Evolutionary conservation across 805 yeast genomes (phyloP).

Genomic region (Yamadazyma endophytica): DNA sequence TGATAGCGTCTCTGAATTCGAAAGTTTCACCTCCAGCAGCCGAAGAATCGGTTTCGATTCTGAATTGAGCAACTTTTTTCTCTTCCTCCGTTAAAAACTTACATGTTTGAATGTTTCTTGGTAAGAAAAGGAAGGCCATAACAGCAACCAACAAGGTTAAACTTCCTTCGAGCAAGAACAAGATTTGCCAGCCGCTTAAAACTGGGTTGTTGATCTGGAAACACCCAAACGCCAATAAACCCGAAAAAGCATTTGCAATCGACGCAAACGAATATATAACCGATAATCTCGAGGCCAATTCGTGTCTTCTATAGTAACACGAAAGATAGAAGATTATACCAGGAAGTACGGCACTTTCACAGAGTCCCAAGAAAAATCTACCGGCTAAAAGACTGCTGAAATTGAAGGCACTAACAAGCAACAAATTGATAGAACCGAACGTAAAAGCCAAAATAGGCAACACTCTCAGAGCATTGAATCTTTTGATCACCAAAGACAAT

Average conservation of each 20-base stretch:
- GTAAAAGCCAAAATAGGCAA: slow-evolving; percentile 42
- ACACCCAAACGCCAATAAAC: slow-evolving; percentile 27
- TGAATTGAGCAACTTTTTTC: slow-evolving; percentile 29
- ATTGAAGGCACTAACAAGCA: slow-evolving; percentile 32
- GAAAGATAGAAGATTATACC: slow-evolving; percentile 35
- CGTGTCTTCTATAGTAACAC: slow-evolving; percentile 34
- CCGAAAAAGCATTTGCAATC: slow-evolving; percentile 35
- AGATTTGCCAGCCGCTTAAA: slow-evolving; percentile 45
- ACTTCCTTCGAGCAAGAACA: slow-evolving; percentile 44
- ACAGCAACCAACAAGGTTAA: slow-evolving; percentile 33
- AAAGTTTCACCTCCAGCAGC: slow-evolving; percentile 32
- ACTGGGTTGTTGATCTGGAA: slow-evolving; percentile 35
- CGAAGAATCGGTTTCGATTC: slow-evolving; percentile 44
- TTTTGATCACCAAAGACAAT: slow-evolving; percentile 35
- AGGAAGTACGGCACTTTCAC: slow-evolving; percentile 36
- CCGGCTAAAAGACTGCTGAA: slow-evolving; percentile 32
- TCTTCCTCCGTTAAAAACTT: slow-evolving; percentile 38
- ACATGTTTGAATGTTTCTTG: slow-evolving; percentile 32
- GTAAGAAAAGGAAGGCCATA: slow-evolving; percentile 29
- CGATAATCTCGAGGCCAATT: slow-evolving; percentile 31
- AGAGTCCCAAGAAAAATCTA: slow-evolving; percentile 34
- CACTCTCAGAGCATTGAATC: slow-evolving; percentile 39
- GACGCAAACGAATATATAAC: slow-evolving; percentile 33
- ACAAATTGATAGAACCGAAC: slow-evolving; percentile 40
- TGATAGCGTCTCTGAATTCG: slow-evolving; percentile 36